Evolutionary conservation across 345 rosid species (phyloP), one percentile per base, ranked within the genome.

Genomic region (Corchorus olitorius): DNA sequence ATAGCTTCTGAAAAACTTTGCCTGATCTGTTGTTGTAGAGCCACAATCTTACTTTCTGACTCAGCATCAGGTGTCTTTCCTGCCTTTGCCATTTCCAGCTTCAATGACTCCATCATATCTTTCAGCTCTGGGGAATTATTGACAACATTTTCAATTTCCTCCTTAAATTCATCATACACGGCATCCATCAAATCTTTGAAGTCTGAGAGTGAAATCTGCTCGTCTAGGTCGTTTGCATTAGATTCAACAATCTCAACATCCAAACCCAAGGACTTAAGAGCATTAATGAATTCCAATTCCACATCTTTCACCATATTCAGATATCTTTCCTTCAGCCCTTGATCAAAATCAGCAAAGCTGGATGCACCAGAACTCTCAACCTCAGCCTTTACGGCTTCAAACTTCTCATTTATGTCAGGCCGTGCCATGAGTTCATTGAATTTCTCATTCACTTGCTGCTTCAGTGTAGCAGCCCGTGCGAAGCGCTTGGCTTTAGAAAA

Each of bases 361-460:
- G 92, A 89, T 49, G 80, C 91, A 6, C 90, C 90, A 6, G 86
- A 79, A 76, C 60, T 78, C 34, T 81, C 80, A 17, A 89, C 72
- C 82, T 87, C 89, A 34, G 86, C 93, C 84, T 86, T 77, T 60
- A 94, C 6, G 33, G 87, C 86, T 73, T 94, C 94, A 22, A 93
- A 66, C 79, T 87, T 91, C 70, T 91, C 90, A 86, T 83, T 88
- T 17, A 90, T 79, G 71, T 90, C 90, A 37, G 94, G 87, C 59
- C 80, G 83, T 77, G 64, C 84, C 66, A 87, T 73, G 34, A 86
- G 81, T 82, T 94, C 92, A 72, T 88, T 86, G 78, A 90, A 83
- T 77, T 89, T 85, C 79, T 83, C 82, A 70, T 89, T 78, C 68
- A 94, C 73, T 78, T 90, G 92, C 71, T 79, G 82, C 80, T 86